Evolutionary conservation across 108 stramenopile genomes (phyloP).

Genomic region (Nitzschia putrida): DNA sequence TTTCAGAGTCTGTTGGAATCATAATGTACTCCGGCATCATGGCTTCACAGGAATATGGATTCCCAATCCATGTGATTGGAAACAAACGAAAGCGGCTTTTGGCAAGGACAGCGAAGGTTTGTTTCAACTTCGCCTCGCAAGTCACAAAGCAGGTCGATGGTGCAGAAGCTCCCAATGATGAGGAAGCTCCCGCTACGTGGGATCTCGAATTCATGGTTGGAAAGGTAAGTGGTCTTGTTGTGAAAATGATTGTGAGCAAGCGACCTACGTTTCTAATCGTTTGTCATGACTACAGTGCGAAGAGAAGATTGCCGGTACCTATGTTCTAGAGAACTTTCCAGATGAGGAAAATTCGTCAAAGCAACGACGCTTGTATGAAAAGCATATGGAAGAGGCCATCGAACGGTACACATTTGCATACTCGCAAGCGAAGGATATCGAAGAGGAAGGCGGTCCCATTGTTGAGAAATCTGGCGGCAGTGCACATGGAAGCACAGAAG

Average conservation of each 20-base stretch:
- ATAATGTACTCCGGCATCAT: conserved; percentile 64
- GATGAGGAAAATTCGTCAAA: background rate
- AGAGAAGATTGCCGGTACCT: conserved; percentile 81
- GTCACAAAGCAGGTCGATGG: conserved; percentile 33
- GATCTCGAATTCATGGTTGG: conserved; percentile 81
- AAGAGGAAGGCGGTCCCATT: conserved; percentile 46
- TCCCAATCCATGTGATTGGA: conserved; percentile 64
- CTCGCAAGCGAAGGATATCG: conserved; percentile 48
- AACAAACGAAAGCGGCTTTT: conserved; percentile 55
- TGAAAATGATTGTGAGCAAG: background rate
- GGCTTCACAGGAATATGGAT: conserved; percentile 78
- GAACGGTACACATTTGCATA: conserved; percentile 55
- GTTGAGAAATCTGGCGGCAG: conserved; percentile 71
- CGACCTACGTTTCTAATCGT: background rate
- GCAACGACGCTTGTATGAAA: conserved; percentile 60
- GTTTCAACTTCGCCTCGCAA: conserved; percentile 54
- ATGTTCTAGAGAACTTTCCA: conserved; percentile 46
- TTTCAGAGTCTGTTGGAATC: conserved; percentile 71
- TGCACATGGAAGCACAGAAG: conserved; percentile 75
- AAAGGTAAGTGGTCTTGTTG: conserved; percentile 56
- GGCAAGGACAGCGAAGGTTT: conserved; percentile 54
- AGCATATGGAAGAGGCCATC: conserved; percentile 54
- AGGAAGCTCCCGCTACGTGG: conserved; percentile 53
- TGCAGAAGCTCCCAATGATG: conserved; percentile 27
- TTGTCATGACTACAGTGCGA: conserved; percentile 37